These are phyloP conservation scores for Chaetoscypha palmicola DNA, from an alignment of 2,329 filamentous ascomycete species.

Conservation along the genomic window DNA sequence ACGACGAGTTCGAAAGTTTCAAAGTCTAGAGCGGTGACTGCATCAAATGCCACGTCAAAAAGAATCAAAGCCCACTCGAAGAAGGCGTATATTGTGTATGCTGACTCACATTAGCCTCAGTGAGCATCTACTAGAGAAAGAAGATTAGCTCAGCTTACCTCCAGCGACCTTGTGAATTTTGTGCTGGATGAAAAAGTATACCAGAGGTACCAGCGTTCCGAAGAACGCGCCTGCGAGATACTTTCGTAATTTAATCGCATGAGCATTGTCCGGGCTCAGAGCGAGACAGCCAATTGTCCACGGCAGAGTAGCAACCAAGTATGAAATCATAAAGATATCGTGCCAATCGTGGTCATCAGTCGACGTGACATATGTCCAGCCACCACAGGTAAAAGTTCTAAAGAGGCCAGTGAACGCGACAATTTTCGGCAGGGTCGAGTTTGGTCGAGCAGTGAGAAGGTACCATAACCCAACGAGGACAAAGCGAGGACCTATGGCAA, in stretches of 20 bases:
- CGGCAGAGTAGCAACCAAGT: constrained; percentile 85
- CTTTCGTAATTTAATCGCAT: constrained; percentile 83
- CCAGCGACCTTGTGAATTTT: constrained; percentile 91
- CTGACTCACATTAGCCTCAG: constrained; percentile 44
- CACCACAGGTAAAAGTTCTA: constrained; percentile 87
- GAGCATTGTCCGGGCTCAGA: constrained; percentile 76
- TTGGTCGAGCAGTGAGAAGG: constrained; percentile 71
- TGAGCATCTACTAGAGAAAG: too few species aligned
- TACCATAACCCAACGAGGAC: constrained; percentile 89
- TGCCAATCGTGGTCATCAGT: constrained; percentile 99
- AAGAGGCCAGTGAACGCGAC: constrained; percentile 75
- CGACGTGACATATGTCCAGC: constrained; percentile 97
- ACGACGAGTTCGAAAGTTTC: constrained; percentile 79
- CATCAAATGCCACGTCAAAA: constrained; percentile 94
- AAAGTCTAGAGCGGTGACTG: constrained; percentile 90
- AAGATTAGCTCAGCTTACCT: constrained; percentile 52
- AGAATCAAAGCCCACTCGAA: constrained; percentile 96
- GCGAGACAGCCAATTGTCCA: constrained; percentile 91
- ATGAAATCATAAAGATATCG: constrained; percentile 99
- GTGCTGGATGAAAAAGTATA: constrained; percentile 98
- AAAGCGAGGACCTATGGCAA: constrained; percentile 82
- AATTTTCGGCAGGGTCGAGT: constrained; percentile 70
- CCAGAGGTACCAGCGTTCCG: constrained; percentile 76
- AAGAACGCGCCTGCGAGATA: constrained; percentile 80
- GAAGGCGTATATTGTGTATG: constrained; percentile 95